phyloP scores from a whole-genome alignment of 306 rosid genomes.

The Betula pendula region DNA sequence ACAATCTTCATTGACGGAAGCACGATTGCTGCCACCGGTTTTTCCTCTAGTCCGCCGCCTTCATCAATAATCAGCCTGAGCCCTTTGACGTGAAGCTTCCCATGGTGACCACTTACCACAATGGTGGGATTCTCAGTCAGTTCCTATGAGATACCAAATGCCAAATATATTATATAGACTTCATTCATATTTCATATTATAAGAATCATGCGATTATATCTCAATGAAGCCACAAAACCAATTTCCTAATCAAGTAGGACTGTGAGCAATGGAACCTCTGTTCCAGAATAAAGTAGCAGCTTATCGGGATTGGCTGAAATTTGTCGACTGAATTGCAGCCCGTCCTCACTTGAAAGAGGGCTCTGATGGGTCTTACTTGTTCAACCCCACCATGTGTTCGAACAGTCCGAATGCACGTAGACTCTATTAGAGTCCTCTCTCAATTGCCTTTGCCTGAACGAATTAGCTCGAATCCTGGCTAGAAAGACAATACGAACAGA shows the following conservation, averaged over 20 bases:
- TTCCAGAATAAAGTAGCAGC: neutral
- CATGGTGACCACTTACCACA: conserved; percentile 91
- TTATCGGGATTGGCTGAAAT: too few relatives aligned
- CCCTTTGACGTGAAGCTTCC: conserved; percentile 71
- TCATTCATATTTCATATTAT: conserved; percentile 10
- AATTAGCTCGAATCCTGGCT: too few relatives aligned
- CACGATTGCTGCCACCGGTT: conserved; percentile 74
- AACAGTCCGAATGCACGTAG: too few relatives aligned
- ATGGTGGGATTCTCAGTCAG: conserved; percentile 52
- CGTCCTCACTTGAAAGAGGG: too few relatives aligned
- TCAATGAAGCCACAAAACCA: neutral
- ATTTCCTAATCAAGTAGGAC: neutral
- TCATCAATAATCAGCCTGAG: conserved; percentile 73
- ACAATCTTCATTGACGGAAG: conserved; percentile 75
- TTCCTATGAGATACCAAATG: conserved; percentile 45
- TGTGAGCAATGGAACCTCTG: neutral
- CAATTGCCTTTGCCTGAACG: too few relatives aligned
- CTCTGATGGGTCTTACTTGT: too few relatives aligned
- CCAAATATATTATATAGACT: neutral
- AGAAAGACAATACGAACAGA: neutral
- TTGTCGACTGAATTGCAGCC: too few relatives aligned
- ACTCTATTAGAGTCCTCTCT: too few relatives aligned
- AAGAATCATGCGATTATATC: conserved; percentile 12
- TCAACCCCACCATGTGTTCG: too few relatives aligned
- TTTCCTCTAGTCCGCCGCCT: conserved; percentile 65